Conservation (phyloP, 2,329 filamentous ascomycete genomes). For the Cladosporium velox region DNA sequence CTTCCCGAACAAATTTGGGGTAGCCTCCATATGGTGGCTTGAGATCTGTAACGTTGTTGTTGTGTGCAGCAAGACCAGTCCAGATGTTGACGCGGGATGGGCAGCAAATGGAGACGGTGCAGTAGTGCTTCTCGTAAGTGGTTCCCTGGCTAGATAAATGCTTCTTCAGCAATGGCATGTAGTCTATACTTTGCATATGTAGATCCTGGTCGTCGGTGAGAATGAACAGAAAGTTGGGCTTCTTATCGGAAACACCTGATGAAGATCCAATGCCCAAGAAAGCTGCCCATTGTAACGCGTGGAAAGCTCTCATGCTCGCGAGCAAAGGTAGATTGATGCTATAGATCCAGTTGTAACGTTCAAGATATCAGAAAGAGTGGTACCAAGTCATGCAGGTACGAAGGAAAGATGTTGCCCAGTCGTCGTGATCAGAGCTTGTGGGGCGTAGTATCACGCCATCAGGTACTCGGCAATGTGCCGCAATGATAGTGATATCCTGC, state of each 20-base stretch:
- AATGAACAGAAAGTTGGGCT: conserved; percentile 66
- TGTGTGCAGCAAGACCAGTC: conserved; percentile 68
- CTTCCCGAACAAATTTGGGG: conserved; percentile 65
- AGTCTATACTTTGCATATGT: conserved; percentile 61
- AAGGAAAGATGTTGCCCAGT: conserved; percentile 1
- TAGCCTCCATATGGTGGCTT: conserved; percentile 61
- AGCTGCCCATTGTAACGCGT: neutral
- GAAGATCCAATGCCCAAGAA: neutral
- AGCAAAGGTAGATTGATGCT: neutral
- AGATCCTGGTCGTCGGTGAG: conserved; percentile 69
- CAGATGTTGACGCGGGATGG: conserved; percentile 66
- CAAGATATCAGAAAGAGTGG: neutral
- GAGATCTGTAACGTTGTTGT: conserved; percentile 68
- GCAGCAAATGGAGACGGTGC: conserved; percentile 67
- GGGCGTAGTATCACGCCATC: conserved; percentile 9
- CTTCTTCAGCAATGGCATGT: conserved; percentile 56
- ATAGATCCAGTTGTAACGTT: neutral
- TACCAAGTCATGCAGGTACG: neutral
- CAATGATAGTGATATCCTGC: neutral
- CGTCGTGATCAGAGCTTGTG: neutral
- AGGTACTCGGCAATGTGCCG: neutral
- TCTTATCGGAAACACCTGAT: conserved; percentile 30
- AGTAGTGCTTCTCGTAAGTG: conserved; percentile 63
- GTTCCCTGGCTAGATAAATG: conserved; percentile 34
- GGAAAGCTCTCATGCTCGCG: neutral